A percentile compares a stretch with the other conserved stretches of the same genome.
phyloP scores from a whole-genome alignment of 148 eudicot genomes.

The Arctostaphylos glauca region DNA sequence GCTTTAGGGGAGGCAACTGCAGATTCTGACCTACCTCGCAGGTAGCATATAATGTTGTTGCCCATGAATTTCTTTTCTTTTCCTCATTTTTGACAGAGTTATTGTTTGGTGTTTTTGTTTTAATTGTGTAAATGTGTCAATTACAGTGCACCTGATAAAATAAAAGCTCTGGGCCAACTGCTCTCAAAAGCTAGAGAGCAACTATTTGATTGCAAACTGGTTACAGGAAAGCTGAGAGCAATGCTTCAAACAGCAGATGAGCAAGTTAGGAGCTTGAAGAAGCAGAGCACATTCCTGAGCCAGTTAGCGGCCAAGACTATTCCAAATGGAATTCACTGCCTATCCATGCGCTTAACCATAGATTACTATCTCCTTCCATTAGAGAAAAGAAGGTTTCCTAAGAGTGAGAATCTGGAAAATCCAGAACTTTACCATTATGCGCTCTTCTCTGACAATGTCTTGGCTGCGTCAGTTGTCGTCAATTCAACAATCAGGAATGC shows the following conservation, averaged over 20 bases:
- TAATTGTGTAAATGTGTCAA: neutral
- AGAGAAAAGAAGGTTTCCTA: constrained; percentile 67
- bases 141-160: constrained; percentile 65
- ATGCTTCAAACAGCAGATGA: constrained; percentile 92
- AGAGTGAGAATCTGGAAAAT: constrained; percentile 68
- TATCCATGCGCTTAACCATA: constrained; percentile 77
- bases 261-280: constrained; percentile 77
- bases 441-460: constrained; percentile 77
- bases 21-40: constrained; percentile 76
- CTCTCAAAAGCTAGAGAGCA: constrained; percentile 71
- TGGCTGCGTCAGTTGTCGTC: constrained; percentile 87
- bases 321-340: constrained; percentile 80
- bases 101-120: neutral
- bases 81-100: neutral
- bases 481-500: constrained; percentile 77
- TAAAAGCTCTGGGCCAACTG: constrained; percentile 73
- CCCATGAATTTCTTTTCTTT: neutral
- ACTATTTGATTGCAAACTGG: constrained; percentile 68
- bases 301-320: constrained; percentile 87
- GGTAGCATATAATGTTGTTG: constrained; percentile 37
- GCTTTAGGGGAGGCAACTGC: constrained; percentile 69
- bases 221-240: constrained; percentile 73
- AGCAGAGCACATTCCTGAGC: constrained; percentile 83
- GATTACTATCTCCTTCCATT: constrained; percentile 70
- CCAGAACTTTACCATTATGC: constrained; percentile 77